These are phyloP conservation scores for Sicyos baderoa DNA, from an alignment of 306 rosid genomes.

Conservation along the genomic window DNA sequence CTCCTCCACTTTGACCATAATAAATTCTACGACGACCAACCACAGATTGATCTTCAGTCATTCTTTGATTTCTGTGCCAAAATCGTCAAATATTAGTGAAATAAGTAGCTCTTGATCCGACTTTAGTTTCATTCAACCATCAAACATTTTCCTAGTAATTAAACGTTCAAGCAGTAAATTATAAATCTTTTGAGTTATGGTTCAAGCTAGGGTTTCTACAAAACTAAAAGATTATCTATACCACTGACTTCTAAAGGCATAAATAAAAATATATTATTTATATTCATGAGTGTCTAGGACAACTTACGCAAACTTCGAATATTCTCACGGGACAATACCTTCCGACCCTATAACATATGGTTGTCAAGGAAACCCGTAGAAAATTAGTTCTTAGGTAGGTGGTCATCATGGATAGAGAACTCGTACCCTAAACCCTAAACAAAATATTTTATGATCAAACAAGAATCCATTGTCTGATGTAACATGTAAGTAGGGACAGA, in stretches of 20 bases:
- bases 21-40: constrained; percentile 94
- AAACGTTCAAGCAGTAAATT: neutral
- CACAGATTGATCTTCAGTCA: constrained; percentile 98
- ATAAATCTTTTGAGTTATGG: neutral
- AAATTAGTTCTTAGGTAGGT: no score
- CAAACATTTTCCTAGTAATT: neutral
- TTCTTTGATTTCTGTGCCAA: constrained; percentile 84
- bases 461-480: neutral
- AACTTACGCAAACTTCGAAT: no score
- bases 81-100: constrained; percentile 19
- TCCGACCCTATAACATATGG: no score
- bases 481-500: neutral
- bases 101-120: neutral
- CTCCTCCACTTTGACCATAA: constrained; percentile 96
- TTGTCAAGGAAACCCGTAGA: no score
- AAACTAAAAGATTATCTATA: neutral
- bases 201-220: neutral
- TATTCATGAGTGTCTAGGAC: no score
- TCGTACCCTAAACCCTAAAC: no score
- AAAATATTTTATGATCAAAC: neutral
- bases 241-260: neutral
- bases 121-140: neutral
- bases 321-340: no score
- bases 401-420: no score
- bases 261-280: no score